Evolutionary conservation across 305 asterid genomes (phyloP).

Genomic region (Rubia balearica): DNA sequence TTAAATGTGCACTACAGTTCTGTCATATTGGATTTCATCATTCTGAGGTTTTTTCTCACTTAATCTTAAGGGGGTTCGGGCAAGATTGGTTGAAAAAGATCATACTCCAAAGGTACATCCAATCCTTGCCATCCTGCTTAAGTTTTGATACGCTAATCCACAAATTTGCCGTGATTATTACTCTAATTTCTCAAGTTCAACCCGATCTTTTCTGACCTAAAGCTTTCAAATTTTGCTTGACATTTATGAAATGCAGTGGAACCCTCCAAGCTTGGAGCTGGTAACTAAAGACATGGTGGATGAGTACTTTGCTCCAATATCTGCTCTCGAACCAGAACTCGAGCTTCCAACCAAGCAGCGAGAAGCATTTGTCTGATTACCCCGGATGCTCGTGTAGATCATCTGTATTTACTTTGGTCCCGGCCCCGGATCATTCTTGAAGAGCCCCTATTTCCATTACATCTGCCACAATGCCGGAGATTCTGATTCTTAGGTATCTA

Average conservation of each 20-base stretch:
- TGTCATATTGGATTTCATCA: conserved; percentile 13
- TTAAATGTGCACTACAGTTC: conserved; percentile 6
- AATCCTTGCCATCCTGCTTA: background rate
- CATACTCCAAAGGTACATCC: conserved; percentile 64
- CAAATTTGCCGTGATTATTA: background rate
- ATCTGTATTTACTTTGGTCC: too few species aligned
- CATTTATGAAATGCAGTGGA: conserved; percentile 59
- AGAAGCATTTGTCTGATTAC: conserved; percentile 58
- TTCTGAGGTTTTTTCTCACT: conserved; percentile 6
- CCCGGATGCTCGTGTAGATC: background rate
- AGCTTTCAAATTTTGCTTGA: background rate
- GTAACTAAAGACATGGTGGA: conserved; percentile 88
- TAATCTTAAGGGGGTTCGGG: conserved; percentile 67
- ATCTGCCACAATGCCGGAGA: background rate
- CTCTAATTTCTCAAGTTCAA: background rate
- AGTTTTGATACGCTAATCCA: background rate
- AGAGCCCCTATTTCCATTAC: background rate
- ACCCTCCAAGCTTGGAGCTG: conserved; percentile 76
- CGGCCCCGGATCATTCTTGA: background rate
- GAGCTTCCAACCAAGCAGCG: conserved; percentile 68
- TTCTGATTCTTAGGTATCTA: background rate
- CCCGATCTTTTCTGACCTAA: background rate
- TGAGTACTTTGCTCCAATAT: conserved; percentile 53
- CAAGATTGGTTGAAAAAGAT: conserved; percentile 72
- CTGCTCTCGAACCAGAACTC: conserved; percentile 73